Conservation (phyloP, 192 early-diverging fungal species). For the Backusella morwellensis region DNA sequence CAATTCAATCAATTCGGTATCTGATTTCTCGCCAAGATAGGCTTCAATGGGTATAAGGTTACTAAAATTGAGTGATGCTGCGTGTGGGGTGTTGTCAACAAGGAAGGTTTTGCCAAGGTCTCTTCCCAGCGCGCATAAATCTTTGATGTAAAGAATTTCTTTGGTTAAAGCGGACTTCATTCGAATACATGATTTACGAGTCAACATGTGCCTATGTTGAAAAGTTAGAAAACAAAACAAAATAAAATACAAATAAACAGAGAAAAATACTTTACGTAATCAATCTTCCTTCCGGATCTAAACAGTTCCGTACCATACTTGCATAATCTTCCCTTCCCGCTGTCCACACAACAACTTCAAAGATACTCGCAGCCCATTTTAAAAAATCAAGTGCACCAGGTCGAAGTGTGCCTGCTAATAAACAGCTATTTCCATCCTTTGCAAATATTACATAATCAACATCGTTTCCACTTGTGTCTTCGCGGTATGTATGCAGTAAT, state of each 20-base stretch:
- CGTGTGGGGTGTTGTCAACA: constrained; percentile 38
- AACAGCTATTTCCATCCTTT: constrained; percentile 21
- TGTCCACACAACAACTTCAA: constrained; percentile 41
- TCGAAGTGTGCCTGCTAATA: constrained; percentile 30
- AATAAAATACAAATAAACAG: neutral
- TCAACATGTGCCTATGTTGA: constrained; percentile 30
- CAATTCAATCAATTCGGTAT: constrained; percentile 26
- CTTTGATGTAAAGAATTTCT: constrained; percentile 36
- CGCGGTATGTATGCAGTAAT: constrained; percentile 34
- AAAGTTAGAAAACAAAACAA: neutral
- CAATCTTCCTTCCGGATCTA: constrained; percentile 29
- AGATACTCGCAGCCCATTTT: constrained; percentile 30
- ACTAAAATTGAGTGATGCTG: constrained; percentile 36
- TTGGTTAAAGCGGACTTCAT: constrained; percentile 21
- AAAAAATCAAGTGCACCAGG: constrained; percentile 33
- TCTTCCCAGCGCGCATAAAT: constrained; percentile 33
- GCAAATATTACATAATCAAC: constrained; percentile 33
- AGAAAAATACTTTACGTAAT: constrained; percentile 30
- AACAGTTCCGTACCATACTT: constrained; percentile 14
- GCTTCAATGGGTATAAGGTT: constrained; percentile 41
- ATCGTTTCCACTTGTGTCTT: constrained; percentile 13
- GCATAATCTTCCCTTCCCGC: constrained; percentile 37
- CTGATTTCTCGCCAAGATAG: constrained; percentile 25
- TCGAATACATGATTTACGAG: constrained; percentile 29
- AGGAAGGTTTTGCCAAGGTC: constrained; percentile 35